Evolutionary conservation across 495 filamentous ascomycete species (phyloP).

Genomic region (Cairneyella variabilis): DNA sequence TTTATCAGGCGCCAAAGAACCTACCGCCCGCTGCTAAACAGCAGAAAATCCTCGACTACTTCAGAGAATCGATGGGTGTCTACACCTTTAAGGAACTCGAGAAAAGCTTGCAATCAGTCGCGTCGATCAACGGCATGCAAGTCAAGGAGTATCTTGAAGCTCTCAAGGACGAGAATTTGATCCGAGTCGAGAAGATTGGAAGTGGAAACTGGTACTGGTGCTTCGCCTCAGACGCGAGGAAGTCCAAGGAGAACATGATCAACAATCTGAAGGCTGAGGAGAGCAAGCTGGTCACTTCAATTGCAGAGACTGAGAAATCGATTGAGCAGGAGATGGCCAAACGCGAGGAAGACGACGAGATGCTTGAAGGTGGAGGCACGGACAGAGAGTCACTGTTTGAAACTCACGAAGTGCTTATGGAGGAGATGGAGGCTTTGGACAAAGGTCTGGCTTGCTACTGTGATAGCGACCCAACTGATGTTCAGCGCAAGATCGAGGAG

Average conservation of each 20-base stretch:
- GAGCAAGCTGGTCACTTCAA: slow-evolving; percentile 37
- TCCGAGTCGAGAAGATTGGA: slow-evolving; percentile 76
- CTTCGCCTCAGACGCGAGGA: slow-evolving; percentile 62
- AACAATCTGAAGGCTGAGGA: slow-evolving; percentile 50
- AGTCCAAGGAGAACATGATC: slow-evolving; percentile 33
- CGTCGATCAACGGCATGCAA: slow-evolving; percentile 64
- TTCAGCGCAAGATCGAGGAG: slow-evolving; percentile 48
- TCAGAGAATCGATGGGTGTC: slow-evolving; percentile 59
- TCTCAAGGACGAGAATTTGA: slow-evolving; percentile 58
- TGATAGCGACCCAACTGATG: slow-evolving; percentile 48
- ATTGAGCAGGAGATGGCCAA: slow-evolving; percentile 39
- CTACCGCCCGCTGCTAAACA: slow-evolving; percentile 57
- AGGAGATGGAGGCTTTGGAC: slow-evolving; percentile 35
- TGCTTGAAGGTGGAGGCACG: slow-evolving; percentile 22
- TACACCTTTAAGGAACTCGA: slow-evolving; percentile 75
- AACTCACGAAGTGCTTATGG: slow-evolving; percentile 31
- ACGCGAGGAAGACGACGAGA: slow-evolving; percentile 38
- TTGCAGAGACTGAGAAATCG: slow-evolving; percentile 38
- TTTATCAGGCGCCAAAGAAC: slow-evolving; percentile 56
- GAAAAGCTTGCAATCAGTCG: slow-evolving; percentile 61
- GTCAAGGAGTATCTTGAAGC: slow-evolving; percentile 67
- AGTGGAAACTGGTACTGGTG: slow-evolving; percentile 82
- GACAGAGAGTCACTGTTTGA: slow-evolving; percentile 27
- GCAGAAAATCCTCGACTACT: slow-evolving; percentile 56
- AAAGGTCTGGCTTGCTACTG: slow-evolving; percentile 43